Base-by-base conservation (phyloP, 208 protist genomes). In the Spongospora subterranea region DNA sequence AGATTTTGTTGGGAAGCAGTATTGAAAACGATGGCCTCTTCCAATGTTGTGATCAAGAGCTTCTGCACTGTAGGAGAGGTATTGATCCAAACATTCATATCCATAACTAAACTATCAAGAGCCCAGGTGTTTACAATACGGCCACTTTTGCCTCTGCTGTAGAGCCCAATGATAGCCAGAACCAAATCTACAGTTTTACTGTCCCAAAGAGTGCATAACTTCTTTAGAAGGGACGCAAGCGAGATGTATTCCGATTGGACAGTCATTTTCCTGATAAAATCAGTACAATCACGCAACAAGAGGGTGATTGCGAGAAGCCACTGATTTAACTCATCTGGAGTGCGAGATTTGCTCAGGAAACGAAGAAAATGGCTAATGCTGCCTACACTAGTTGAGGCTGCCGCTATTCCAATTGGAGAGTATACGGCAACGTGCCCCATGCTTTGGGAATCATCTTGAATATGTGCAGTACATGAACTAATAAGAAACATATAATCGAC, bases 101-200 rank as follows among this genome's bases (percentile, higher is more conserved):
- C 71, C 71, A 82, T 82, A 20, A 82, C 13, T 20, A 82, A 82
- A 43, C 13, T 43, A 20, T 82, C 17, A 13, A 82, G n/a, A 20
- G 71, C 71, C 71, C 71, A 82, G 35, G 11, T 35, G 71, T 82
- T 82, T 20, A 35, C 6, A 43, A 82, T 82, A 6, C 71, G 71
- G 6, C 71, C 71, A 20, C n/a, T 6, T 35, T 43, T 35, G 6
- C 71, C 71, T 35, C n/a, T n/a, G 13, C 35, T 35, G 6, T 6
- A 82, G 17, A 82, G 71, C 35, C 71, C 71, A 43, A n/a, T 20
- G 6, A 82, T 35, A 6, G 71, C 71, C 6, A 82, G 71, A 43
- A 82, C 13, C 71, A 82, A 43, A 43, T 82, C 17, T 35, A 82
- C 6, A 6, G 71, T 82, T 20, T 6, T 20, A 43, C 17, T 20